Conservation (phyloP, 2,329 filamentous ascomycete genomes). For the Colletotrichum melonis region DNA sequence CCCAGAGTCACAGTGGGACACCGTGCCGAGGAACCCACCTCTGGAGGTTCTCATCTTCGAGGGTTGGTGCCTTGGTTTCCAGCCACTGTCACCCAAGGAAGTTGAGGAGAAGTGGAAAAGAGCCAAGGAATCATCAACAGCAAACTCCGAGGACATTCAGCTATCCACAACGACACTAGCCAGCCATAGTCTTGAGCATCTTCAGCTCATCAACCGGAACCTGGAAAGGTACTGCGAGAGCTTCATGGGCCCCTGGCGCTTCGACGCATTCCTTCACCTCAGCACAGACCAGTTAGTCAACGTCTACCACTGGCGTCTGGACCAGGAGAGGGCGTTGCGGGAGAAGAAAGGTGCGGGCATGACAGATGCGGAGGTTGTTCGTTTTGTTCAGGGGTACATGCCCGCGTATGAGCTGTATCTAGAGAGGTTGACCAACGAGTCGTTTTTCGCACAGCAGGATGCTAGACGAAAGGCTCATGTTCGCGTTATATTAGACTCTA, state of each 20-base stretch:
- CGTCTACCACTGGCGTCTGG: constrained; percentile 33
- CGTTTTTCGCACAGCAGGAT: background rate
- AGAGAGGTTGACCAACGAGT: constrained; percentile 12
- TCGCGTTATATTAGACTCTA: constrained; percentile 20
- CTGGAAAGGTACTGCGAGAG: constrained; percentile 28
- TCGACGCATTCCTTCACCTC: constrained; percentile 30
- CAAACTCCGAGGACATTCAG: background rate
- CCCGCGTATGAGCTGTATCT: constrained; percentile 33
- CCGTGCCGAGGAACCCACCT: constrained; percentile 14
- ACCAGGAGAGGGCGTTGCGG: constrained; percentile 28
- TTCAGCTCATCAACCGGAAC: constrained; percentile 28
- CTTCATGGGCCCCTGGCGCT: constrained; percentile 33
- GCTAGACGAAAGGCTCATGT: background rate
- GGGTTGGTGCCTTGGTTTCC: constrained; percentile 34
- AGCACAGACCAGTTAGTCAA: constrained; percentile 26
- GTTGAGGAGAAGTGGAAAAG: constrained; percentile 26
- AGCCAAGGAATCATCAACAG: background rate
- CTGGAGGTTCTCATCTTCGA: constrained; percentile 33
- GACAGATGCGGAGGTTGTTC: constrained; percentile 28
- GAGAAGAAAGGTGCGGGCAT: constrained; percentile 32
- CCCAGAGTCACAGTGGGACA: constrained; percentile 12
- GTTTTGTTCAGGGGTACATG: constrained; percentile 34
- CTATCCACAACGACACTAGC: constrained; percentile 26
- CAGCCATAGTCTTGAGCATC: constrained; percentile 14
- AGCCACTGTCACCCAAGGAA: background rate